Evolutionary conservation across 2,329 filamentous ascomycete species (phyloP), one percentile per base, ranked within the genome.

Genomic region (Claviceps cyperi): DNA sequence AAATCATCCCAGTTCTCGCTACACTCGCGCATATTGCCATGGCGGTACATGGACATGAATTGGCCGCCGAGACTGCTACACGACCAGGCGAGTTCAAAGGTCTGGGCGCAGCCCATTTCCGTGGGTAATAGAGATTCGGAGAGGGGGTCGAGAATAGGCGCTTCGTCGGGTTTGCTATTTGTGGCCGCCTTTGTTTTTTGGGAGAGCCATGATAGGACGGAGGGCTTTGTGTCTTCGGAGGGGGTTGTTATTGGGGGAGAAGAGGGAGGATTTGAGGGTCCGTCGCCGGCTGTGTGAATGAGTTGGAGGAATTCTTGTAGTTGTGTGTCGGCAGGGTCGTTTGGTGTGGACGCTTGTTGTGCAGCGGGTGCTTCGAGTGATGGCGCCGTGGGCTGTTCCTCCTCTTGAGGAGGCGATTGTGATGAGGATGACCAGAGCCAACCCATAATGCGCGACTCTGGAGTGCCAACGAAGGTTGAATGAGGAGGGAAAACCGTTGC

Each of bases 61-160:
- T 97, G 90, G 1, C 91, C 89, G 49, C 88, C 90, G 8, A 95
- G 74, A 0, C 84, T 88, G 64, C 92, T 86, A 76, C 92, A 98
- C 73, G 91, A 87, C 77, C 91, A 96, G 52, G 91, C 90, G 55
- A 81, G 77, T 71, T 98, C 92, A 70, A 98, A 97, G 58, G 89
- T 84, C 53, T 83, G 76, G 48, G 86, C 84, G 73, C 92, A 97
- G 61, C 84, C 90, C 83, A 97, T 92, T 48, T 76, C 80, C 41
- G 81, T 81, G 0, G 88, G 87, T 54, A 92, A 85, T 47, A 87
- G 73, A 54, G 81, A 78, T 56, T 86, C 80, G 57, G 81, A 77
- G 52, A 84, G 65, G 52, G 72, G 66, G 54, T 71, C 67, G 53
- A 61, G 60, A 45, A 54, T 54, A 11, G 67, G 62, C 7, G 62